Conservation (phyloP, 176 grass and related monocot species). For the Poa annua region DNA sequence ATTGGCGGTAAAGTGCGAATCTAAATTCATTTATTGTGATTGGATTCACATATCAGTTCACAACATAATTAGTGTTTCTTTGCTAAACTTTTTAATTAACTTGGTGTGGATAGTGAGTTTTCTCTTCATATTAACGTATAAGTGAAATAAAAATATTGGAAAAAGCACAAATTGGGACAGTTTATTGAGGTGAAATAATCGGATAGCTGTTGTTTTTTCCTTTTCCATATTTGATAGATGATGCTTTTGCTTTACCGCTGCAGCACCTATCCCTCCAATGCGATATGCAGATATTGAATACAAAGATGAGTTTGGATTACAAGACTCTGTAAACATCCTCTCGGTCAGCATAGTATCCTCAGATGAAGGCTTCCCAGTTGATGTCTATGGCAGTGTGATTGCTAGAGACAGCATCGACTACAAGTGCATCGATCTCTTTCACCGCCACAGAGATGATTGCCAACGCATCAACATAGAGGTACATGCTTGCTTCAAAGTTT, state of each 20-base stretch:
- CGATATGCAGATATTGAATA: background rate
- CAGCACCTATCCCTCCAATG: background rate
- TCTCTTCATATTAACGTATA: too few species aligned
- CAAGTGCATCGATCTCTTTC: background rate
- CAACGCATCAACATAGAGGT: background rate
- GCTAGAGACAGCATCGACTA: background rate
- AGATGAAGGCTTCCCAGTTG: background rate
- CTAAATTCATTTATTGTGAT: too few species aligned
- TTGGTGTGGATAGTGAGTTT: too few species aligned
- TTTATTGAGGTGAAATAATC: background rate
- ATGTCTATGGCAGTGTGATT: background rate
- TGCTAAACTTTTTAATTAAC: too few species aligned
- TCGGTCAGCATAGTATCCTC: background rate
- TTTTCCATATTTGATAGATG: background rate
- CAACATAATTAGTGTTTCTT: too few species aligned
- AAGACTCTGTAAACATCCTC: background rate
- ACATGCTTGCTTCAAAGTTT: background rate
- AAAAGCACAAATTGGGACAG: too few species aligned
- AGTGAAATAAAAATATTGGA: too few species aligned
- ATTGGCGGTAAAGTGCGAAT: too few species aligned
- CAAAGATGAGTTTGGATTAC: background rate
- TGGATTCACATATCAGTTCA: too few species aligned
- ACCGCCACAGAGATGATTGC: background rate
- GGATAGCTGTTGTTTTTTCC: background rate
- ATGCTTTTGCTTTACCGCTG: background rate